Evolutionary conservation across 371 early-diverging fungal species (phyloP).

Genomic region (Mortierella sp.): DNA sequence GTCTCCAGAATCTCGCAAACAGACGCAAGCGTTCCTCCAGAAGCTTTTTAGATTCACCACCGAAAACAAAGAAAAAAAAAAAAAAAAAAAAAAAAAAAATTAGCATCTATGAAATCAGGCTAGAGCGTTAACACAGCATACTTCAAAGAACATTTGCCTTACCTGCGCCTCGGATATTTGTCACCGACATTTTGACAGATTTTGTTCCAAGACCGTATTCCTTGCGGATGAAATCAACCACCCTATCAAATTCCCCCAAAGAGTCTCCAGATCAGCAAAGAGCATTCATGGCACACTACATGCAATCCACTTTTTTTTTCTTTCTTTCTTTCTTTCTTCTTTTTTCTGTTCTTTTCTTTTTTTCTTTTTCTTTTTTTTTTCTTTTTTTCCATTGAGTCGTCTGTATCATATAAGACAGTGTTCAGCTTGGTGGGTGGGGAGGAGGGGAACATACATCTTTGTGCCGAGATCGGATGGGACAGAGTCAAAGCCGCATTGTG

Average conservation of each 20-base stretch:
- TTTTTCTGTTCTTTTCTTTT: not conserved
- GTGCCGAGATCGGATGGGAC: slow-evolving; percentile 84
- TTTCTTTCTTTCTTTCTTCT: not conserved
- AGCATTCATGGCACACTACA: not conserved
- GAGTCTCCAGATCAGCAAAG: slow-evolving; percentile 7
- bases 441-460: slow-evolving; percentile 50
- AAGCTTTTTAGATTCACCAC: slow-evolving; percentile 24
- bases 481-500: slow-evolving; percentile 94
- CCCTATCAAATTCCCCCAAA: slow-evolving; percentile 34
- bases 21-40: slow-evolving; percentile 73
- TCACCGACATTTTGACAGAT: slow-evolving; percentile 69
- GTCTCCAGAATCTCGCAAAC: slow-evolving; percentile 44
- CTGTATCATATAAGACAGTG: not conserved
- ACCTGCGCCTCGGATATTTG: slow-evolving; percentile 57
- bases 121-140: not conserved
- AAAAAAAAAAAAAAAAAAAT: not conserved
- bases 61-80: not conserved
- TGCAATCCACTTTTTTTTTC: not conserved
- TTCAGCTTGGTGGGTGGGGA: not conserved
- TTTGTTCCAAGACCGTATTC: slow-evolving; percentile 60
- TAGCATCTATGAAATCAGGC: not conserved
- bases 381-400: not conserved
- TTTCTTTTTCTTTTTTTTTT: not conserved
- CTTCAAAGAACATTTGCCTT: not conserved
- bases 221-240: slow-evolving; percentile 61